Evolutionary conservation across 2,329 filamentous ascomycete species (phyloP), one percentile per base, ranked within the genome.

Genomic region (Pseudocercospora musae): DNA sequence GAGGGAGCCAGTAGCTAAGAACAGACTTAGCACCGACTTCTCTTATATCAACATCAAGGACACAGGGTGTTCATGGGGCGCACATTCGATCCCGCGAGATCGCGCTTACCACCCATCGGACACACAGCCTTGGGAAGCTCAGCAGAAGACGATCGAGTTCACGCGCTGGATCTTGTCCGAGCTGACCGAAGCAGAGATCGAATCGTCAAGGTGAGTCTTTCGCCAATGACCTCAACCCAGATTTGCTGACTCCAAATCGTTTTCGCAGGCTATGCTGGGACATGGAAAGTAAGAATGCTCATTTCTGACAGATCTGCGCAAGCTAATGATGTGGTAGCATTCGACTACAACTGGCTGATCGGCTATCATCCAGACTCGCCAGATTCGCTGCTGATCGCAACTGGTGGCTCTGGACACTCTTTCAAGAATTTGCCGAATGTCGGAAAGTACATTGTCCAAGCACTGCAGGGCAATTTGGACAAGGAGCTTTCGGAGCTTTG

Each of bases 361-460:
- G 20, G 21, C 44, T 48, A 48, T 48, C 44, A 48, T 13, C 44
- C 44, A 13, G 44, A 48, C 2, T 48, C 44, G 13, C 44, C 44
- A 6, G 9, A 48, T 21, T 48, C 44, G 3, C n/a, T 48, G 20
- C 21, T 53, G 25, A 33, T 53, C 25, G 49, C 49, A 21, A 53
- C 49, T n/a, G 49, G 25, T 7, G 49, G 49, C 13, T 53, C 49
- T 53, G 49, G 49, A 33, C 49, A 53, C 18, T 29, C 49, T 1
- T 53, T 53, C 23, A 53, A 53, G 49, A 29, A 53, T 18, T 15
- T 53, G 49, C 49, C 49, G 3, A 53, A 29, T 27, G 29, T 53
- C 25, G 79, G 78, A 73, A 86, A 87, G 44, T 48, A 48, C 44
- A 23, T 48, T 8, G 44, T 48, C 44, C 44, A 48, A 18, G 20